A percentile compares a stretch with the other conserved stretches of the same genome.
These are phyloP conservation scores for Clavispora fructus DNA, from an alignment of 805 yeast genomes.

Conservation along the genomic window DNA sequence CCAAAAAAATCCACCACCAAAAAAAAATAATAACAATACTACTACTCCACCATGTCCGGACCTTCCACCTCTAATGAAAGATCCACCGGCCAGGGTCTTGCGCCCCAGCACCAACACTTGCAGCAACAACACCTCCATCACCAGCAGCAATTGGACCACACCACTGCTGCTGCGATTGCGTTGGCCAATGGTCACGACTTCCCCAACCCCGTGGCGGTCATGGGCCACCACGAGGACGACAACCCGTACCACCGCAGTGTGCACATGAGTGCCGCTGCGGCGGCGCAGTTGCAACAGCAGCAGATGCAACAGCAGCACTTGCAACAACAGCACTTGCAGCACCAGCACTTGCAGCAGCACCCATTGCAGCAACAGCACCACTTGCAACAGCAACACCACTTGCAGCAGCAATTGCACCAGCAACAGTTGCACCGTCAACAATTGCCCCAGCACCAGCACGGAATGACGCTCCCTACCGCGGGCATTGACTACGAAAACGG, in stretches of 20 bases:
- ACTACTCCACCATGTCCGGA: slow-evolving; percentile 12
- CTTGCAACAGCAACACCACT: slow-evolving; percentile 4
- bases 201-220: slow-evolving; percentile 14
- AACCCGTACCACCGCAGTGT: slow-evolving; percentile 14
- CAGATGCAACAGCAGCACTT: slow-evolving; percentile 15
- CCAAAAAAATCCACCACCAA: neutral
- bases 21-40: neutral
- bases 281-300: slow-evolving; percentile 14
- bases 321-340: slow-evolving; percentile 16
- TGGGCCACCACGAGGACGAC: slow-evolving; percentile 17
- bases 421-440: slow-evolving; percentile 16
- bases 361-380: slow-evolving; percentile 5
- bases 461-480: slow-evolving; percentile 14
- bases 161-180: slow-evolving; percentile 19
- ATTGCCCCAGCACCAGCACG: slow-evolving; percentile 16
- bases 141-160: slow-evolving; percentile 17
- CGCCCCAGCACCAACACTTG: slow-evolving; percentile 13
- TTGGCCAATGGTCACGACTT: slow-evolving; percentile 17
- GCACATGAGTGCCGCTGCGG: slow-evolving; percentile 14
- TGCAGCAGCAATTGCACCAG: slow-evolving; percentile 6
- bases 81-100: slow-evolving; percentile 9
- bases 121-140: slow-evolving; percentile 15
- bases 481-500: slow-evolving; percentile 17
- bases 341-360: slow-evolving; percentile 16
- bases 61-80: slow-evolving; percentile 18